A percentile compares a stretch with the other conserved stretches of the same genome.
Evolutionary conservation across 2,329 filamentous ascomycete species (phyloP).

Genomic region (Nemania bipapillata): DNA sequence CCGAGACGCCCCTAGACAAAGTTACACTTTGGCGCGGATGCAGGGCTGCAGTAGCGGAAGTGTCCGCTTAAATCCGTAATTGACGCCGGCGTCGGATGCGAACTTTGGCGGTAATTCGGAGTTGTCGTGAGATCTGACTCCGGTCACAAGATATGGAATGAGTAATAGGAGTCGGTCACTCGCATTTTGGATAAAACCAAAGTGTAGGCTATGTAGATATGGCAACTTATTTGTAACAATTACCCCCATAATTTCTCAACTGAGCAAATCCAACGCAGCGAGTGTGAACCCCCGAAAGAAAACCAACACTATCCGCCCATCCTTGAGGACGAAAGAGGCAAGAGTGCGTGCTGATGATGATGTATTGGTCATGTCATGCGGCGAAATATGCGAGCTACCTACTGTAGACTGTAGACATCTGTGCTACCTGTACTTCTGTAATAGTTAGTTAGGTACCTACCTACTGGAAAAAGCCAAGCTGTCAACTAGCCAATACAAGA

Average conservation of each 20-base stretch:
- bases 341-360: constrained; percentile 17
- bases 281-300: neutral
- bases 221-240: neutral
- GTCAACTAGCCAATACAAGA: constrained; percentile 28
- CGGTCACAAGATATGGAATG: constrained; percentile 17
- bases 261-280: neutral
- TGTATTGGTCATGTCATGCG: constrained; percentile 31
- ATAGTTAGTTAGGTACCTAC: neutral
- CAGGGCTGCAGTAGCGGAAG: neutral
- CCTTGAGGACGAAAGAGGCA: constrained; percentile 10
- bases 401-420: neutral
- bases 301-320: neutral
- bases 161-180: constrained; percentile 14
- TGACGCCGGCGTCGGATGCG: constrained; percentile 1
- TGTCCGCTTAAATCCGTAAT: neutral
- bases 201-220: neutral
- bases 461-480: constrained; percentile 31
- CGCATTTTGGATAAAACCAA: neutral
- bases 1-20: neutral
- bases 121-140: neutral
- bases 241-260: neutral
- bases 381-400: constrained; percentile 23
- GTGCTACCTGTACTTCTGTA: too few species aligned
- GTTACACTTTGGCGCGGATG: neutral
- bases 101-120: neutral